Base-by-base conservation (phyloP, 1,284 basidiomycete species). In the Leccinum griseonigrum region DNA sequence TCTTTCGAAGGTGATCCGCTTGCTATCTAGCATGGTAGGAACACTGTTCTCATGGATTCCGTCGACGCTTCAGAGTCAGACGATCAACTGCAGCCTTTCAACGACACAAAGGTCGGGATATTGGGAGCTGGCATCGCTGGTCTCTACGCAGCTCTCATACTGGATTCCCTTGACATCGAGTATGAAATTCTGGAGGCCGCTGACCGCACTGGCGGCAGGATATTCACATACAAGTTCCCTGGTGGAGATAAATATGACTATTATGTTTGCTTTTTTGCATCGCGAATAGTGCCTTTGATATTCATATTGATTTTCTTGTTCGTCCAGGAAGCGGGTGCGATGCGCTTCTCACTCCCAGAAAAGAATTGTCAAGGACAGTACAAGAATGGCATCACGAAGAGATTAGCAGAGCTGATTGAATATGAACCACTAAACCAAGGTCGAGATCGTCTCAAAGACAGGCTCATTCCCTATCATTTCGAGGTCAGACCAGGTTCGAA, bases 161-260 rank as follows among this genome's bases (percentile, higher is more conserved):
- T 78, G 4, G 68, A 78, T 11, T 63, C 58, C 3, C 68, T 75
- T 16, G 68, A 64, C 16, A 74, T 78, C 58, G 16, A 62, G 1
- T 78, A 74, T 59, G 68, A 75, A 36, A 74, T 78, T 13, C 54
- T 77, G 0, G 76, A 78, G 60, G 76, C 72, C 1, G 57, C 54
- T 3, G 56, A 64, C 3, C 64, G 69, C 22, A 54, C 64, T 22
- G 77, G 77, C 3, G 77, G 77, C 2, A 69, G 77, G 0, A 59
- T 78, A 11, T 71, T 59, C 32, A 78, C 77, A 1, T 62, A 78
- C 55, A 56, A 69, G 11, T 77, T 78, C 54, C 56, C 54, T 2
- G 50, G 53, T 0, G 65, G 67, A 2, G 54, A 26, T 0, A 46
- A 58, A 36, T 65, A 69, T 8, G 66, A 67, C 46, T 67, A 67